Evolutionary conservation across 768 basidiomycete species (phyloP).

Genomic region (Gyrodon lividus): DNA sequence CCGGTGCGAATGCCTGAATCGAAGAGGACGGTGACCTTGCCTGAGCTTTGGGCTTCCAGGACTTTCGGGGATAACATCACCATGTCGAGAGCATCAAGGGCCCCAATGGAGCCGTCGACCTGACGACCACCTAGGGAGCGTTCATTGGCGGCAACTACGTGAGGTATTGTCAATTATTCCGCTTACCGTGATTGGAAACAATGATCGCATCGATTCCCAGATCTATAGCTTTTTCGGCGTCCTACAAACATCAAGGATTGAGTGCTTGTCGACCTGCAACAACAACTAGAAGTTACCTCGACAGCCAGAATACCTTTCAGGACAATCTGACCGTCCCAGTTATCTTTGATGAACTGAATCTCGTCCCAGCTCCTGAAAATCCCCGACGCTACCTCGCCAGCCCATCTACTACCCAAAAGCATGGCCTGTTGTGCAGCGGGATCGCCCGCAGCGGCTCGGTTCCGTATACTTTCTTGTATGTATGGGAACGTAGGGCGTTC

Average conservation of each 20-base stretch:
- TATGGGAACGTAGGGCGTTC: slow-evolving; percentile 37
- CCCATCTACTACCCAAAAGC: slow-evolving; percentile 39
- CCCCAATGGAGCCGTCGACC: slow-evolving; percentile 75
- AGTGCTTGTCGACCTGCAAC: background rate
- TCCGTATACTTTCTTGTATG: slow-evolving; percentile 27
- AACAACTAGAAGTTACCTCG: slow-evolving; percentile 3
- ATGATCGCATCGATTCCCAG: slow-evolving; percentile 69
- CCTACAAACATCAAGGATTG: slow-evolving; percentile 14
- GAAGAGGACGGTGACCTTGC: slow-evolving; percentile 68
- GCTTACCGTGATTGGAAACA: slow-evolving; percentile 76
- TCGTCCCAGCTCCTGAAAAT: slow-evolving; percentile 46
- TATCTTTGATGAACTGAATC: slow-evolving; percentile 39
- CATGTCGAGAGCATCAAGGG: slow-evolving; percentile 65
- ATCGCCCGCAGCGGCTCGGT: slow-evolving; percentile 30
- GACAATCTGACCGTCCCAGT: slow-evolving; percentile 50
- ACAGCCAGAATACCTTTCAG: slow-evolving; percentile 44
- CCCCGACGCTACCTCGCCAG: slow-evolving; percentile 39
- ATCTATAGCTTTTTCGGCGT: slow-evolving; percentile 59
- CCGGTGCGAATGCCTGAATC: slow-evolving; percentile 59
- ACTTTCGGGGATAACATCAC: slow-evolving; percentile 65
- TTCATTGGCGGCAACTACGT: background rate
- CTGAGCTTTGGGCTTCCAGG: slow-evolving; percentile 52
- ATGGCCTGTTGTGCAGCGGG: slow-evolving; percentile 25
- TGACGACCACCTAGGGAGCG: slow-evolving; percentile 60
- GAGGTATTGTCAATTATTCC: too few species aligned